Conservation (phyloP, 352 stramenopile genomes). For the Halophytophthora batemanensis region DNA sequence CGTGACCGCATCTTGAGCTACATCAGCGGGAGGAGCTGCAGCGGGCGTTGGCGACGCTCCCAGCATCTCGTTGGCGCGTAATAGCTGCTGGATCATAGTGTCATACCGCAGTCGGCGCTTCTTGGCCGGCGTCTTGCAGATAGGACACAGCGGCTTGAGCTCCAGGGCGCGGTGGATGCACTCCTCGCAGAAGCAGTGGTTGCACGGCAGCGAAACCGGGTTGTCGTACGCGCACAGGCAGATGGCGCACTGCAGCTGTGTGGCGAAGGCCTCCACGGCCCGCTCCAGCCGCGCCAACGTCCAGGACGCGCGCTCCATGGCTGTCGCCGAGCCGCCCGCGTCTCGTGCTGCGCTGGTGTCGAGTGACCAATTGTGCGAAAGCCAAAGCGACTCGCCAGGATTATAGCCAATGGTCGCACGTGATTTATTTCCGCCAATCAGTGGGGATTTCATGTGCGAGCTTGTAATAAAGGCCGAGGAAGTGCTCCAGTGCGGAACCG, state of each 20-base stretch:
- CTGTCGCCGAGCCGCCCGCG: constrained; percentile 3
- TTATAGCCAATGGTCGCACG: too few relatives aligned
- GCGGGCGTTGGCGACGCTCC: constrained; percentile 31
- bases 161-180: constrained; percentile 83
- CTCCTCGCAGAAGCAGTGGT: constrained; percentile 87
- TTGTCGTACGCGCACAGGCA: constrained; percentile 72
- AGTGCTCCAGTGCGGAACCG: too few relatives aligned
- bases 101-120: constrained; percentile 78
- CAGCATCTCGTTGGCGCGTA: constrained; percentile 53
- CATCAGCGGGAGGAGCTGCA: neutral
- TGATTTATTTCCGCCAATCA: too few relatives aligned
- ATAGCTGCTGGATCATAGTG: constrained; percentile 70
- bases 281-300: constrained; percentile 51
- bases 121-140: constrained; percentile 80
- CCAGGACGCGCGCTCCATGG: constrained; percentile 20
- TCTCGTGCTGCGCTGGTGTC: too few relatives aligned
- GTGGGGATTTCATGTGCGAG: too few relatives aligned
- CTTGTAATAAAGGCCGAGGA: too few relatives aligned
- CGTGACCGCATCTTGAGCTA: neutral
- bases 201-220: constrained; percentile 76
- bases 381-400: too few relatives aligned
- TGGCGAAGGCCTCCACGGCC: constrained; percentile 62
- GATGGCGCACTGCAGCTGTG: constrained; percentile 81
- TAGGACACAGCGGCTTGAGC: constrained; percentile 74
- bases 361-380: too few relatives aligned